A percentile compares a stretch with the other conserved stretches of the same genome.
Evolutionary conservation across 2,329 filamentous ascomycete species (phyloP).

Genomic region (Pseudocercospora pini-densiflorae): DNA sequence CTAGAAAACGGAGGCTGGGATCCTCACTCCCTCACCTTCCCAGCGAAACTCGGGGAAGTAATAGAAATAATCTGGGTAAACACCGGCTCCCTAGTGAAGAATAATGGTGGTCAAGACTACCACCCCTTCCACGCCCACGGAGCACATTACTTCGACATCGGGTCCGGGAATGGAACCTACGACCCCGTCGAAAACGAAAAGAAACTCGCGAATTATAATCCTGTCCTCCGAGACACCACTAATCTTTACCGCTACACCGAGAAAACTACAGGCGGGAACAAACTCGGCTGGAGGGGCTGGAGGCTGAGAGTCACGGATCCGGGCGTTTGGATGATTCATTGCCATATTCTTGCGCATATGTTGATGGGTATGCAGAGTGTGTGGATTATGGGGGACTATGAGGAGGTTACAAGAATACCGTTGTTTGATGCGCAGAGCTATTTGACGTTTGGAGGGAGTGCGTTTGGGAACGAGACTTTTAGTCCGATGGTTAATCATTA

Average conservation of each 20-base stretch:
- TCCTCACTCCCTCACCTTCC: constrained; percentile 55
- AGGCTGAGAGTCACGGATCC: constrained; percentile 57
- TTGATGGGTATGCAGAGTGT: constrained; percentile 59
- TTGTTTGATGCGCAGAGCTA: constrained; percentile 47
- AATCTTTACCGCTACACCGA: constrained; percentile 60
- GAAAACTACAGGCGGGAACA: constrained; percentile 46
- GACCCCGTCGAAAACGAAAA: constrained; percentile 55
- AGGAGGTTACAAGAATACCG: constrained; percentile 44
- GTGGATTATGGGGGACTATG: constrained; percentile 52
- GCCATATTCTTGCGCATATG: constrained; percentile 63
- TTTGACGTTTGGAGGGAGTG: constrained; percentile 50
- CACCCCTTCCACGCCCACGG: constrained; percentile 64
- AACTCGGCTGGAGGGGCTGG: constrained; percentile 66
- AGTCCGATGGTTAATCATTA: constrained; percentile 30
- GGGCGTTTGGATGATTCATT: constrained; percentile 66
- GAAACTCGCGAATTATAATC: constrained; percentile 45
- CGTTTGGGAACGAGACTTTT: constrained; percentile 44
- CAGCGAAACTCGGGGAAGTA: constrained; percentile 61
- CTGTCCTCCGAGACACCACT: constrained; percentile 54
- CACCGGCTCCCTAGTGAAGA: constrained; percentile 41
- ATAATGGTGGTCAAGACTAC: constrained; percentile 44
- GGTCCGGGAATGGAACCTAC: constrained; percentile 59
- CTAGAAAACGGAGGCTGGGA: constrained; percentile 60
- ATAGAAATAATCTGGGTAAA: constrained; percentile 46
- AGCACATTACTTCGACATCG: constrained; percentile 59